Evolutionary conservation across 345 rosid genomes (phyloP).

Genomic region (Carallia pectinifolia): DNA sequence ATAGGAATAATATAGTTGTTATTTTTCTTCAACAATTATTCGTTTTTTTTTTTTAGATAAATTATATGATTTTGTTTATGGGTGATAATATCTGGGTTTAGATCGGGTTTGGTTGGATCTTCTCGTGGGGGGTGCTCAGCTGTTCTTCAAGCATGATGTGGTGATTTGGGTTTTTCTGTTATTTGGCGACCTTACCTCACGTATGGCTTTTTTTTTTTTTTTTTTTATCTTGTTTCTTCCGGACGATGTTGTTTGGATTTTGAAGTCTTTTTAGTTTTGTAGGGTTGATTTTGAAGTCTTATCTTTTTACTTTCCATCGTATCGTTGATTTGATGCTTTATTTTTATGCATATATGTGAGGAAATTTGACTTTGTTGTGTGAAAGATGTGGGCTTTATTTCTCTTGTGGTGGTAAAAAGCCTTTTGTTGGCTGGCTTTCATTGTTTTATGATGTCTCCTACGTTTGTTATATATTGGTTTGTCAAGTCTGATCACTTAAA

Average conservation of each 20-base stretch:
- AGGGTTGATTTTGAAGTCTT: constrained; percentile 1
- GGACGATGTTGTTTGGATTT: background rate
- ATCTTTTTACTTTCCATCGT: background rate
- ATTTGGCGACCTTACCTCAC: background rate
- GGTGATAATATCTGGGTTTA: constrained; percentile 5
- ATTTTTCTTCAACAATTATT: too few relatives aligned
- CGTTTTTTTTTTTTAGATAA: background rate
- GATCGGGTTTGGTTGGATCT: constrained; percentile 25
- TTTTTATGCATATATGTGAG: too few relatives aligned
- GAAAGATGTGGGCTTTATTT: too few relatives aligned
- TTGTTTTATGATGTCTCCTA: too few relatives aligned
- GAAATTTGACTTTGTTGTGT: too few relatives aligned
- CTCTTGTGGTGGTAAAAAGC: too few relatives aligned
- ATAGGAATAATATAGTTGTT: background rate
- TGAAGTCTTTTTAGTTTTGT: background rate
- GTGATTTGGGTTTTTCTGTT: background rate
- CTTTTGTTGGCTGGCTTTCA: too few relatives aligned
- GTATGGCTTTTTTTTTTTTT: background rate
- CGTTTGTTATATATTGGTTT: too few relatives aligned
- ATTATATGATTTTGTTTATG: background rate
- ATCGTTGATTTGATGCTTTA: too few relatives aligned
- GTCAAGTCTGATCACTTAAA: too few relatives aligned
- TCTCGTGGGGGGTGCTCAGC: background rate
- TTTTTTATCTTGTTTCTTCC: background rate
- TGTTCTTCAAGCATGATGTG: constrained; percentile 5